phyloP scores from a whole-genome alignment of 2,329 filamentous ascomycete species.

The Seiridium cupressi region DNA sequence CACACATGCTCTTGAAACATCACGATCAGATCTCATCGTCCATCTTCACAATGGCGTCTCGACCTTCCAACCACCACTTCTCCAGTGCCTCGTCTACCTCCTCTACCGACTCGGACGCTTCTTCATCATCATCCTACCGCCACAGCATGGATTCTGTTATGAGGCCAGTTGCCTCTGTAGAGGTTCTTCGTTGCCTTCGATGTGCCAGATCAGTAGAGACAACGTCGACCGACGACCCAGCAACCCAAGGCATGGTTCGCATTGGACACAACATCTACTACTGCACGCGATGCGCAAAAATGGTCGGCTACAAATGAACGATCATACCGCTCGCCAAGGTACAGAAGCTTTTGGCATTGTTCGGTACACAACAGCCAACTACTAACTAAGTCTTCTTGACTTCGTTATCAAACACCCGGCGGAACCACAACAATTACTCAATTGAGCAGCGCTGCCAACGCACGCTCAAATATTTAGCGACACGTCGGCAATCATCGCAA shows the following conservation, averaged over 20 bases:
- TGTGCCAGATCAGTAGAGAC: slow-evolving; percentile 60
- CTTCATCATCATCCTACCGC: slow-evolving; percentile 31
- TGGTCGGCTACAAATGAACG: slow-evolving; percentile 61
- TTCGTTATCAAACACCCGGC: no score
- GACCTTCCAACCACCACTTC: slow-evolving; percentile 33
- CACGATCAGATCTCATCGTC: background rate
- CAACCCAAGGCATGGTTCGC: slow-evolving; percentile 60
- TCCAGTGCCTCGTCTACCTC: slow-evolving; percentile 31
- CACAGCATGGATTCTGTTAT: slow-evolving; percentile 49
- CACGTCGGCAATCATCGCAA: no score
- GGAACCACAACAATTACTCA: no score
- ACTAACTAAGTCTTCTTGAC: background rate
- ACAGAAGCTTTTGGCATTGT: background rate
- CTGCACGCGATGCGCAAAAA: slow-evolving; percentile 61
- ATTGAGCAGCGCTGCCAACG: no score
- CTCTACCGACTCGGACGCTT: slow-evolving; percentile 40
- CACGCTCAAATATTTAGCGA: no score
- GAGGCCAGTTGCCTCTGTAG: slow-evolving; percentile 48
- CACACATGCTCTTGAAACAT: background rate
- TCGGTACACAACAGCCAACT: background rate
- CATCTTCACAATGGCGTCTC: slow-evolving; percentile 23
- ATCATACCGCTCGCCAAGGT: background rate
- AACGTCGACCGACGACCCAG: slow-evolving; percentile 58
- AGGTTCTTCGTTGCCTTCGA: slow-evolving; percentile 62
- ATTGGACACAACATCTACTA: slow-evolving; percentile 67